Base-by-base conservation (phyloP, 2,329 filamentous ascomycete genomes). In the Hansfordia pulvinata region DNA sequence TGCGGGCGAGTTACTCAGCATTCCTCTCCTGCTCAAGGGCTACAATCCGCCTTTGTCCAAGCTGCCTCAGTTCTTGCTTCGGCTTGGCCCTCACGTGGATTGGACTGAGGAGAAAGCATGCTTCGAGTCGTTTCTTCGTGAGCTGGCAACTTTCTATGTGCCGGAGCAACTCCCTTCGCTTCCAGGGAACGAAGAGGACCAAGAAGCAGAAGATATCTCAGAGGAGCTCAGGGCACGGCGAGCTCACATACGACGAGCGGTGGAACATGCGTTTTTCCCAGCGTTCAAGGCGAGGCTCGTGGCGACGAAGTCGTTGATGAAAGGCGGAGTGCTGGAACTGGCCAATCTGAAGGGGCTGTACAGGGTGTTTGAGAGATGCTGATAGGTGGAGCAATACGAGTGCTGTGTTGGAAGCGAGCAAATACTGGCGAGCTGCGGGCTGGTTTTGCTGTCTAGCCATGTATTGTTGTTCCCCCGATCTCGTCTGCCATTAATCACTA, bases 261-360 rank as follows among this genome's bases (percentile, higher is more conserved):
- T 98, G 2, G 88, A 98, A 52, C 71, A 93, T 52, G 62, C 85
- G 8, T 65, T 98, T 30, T 96, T 98, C 40, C 90, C 90, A 1
- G 83, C 85, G 1, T 82, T 94, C 44, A 83, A 84, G 48, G 63
- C 78, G 5, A 65, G 85, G 30, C 54, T 98, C 24, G 72, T 96
- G 30, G 86, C 83, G 12, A 94, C 90, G 7, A 77, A 69, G 36
- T 63, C 67, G 5, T 54, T 96, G 41, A 69, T 92, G 54, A 71
- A 75, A 26, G 79, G 74, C 1, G 68, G 62, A 7, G 72, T 93
- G 8, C 57, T 93, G 24, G 88, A 98, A 52, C 73, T 93, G 25
- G 88, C 90, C 2, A 84, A 92, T 54, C 52, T 96, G 32, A 96
- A 93, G 52, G 85, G 86, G 0, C 48, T 98, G 31, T 98, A 98